Base-by-base conservation (phyloP, 176 grass and related monocot species). In the Eragrostis nindensis region DNA sequence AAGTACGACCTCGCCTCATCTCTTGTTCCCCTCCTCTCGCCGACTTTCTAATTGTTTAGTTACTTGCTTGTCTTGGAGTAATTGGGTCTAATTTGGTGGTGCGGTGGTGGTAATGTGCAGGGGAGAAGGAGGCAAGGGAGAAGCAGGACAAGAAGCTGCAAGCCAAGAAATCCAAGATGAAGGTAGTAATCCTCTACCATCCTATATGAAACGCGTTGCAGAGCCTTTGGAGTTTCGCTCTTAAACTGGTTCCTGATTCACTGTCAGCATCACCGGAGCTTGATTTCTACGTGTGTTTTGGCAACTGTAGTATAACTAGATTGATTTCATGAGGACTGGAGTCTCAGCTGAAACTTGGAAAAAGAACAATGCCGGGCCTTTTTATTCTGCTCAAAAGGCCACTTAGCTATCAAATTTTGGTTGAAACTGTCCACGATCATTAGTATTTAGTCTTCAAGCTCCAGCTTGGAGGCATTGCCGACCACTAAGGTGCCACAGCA, bases 121-220 rank as follows among this genome's bases (percentile, higher is more conserved):
- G 92, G 53, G 94, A 97, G 76, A 90, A 92, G 82, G 80, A 59
- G 38, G 94, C 86, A 8, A 94, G 68, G 76, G 92, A 94, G 70
- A 88, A 94, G 73, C 88, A 60, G 55, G 64, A 24, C 40, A 92
- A 85, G 80, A 97, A 97, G 80, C 87, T 97, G 65, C 94, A 94
- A 52, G 94, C 89, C 53, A 94, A 80, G 68, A 92, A 90, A 68
- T 82, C 87, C 72, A 94, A 92, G 87, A 94, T 94, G 94, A 97
- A 97, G 92, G 92, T 94, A 76, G 14, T 25, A 11, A 46, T 2
- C 9, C 47, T 7, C 0, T 17, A 8, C 22, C 25, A 2, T 40
- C 5, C 26, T 3, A 3, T 60, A 22, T 11, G 46, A 14, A 26
- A 60, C 6, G 15, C 16, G 5, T 17, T 14, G 14, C 12, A 40